A percentile compares a stretch with the other conserved stretches of the same genome.
These are phyloP conservation scores for Salix koriyanagi DNA, from an alignment of 345 rosid species.

Conservation along the genomic window DNA sequence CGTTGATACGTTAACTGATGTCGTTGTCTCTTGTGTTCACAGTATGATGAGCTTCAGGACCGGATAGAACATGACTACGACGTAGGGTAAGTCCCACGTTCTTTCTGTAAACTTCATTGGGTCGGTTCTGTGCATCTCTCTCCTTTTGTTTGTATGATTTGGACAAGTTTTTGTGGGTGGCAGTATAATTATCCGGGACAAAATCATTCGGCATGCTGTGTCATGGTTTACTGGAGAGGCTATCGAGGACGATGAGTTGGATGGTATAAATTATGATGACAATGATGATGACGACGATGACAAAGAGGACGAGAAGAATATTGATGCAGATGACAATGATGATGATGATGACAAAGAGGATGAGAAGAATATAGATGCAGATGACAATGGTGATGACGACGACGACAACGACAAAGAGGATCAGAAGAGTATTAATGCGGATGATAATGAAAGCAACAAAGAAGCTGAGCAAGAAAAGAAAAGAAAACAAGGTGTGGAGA, in stretches of 20 bases:
- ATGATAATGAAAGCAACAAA: background rate
- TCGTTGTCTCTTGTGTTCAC: background rate
- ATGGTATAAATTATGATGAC: background rate
- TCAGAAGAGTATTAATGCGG: background rate
- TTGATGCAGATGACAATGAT: background rate
- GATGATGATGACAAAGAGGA: background rate
- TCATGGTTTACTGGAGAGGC: conserved; percentile 30
- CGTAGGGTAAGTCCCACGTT: conserved; percentile 10
- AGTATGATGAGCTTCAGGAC: conserved; percentile 21
- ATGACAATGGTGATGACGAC: background rate
- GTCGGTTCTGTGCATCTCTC: background rate
- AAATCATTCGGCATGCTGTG: conserved; percentile 23
- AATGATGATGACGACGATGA: background rate
- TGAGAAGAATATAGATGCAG: too few species aligned
- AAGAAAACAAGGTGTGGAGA: background rate
- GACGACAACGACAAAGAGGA: background rate
- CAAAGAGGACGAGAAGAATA: background rate
- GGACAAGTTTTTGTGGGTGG: background rate
- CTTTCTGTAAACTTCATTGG: background rate
- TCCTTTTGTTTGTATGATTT: background rate
- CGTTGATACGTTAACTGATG: background rate
- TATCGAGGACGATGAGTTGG: conserved; percentile 7
- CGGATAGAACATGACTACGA: conserved; percentile 15
- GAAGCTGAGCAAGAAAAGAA: conserved; percentile 4
- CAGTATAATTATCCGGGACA: conserved; percentile 19